Evolutionary conservation across 1,284 basidiomycete species (phyloP), one percentile per base, ranked within the genome.

Genomic region (Melampsora occidentalis): DNA sequence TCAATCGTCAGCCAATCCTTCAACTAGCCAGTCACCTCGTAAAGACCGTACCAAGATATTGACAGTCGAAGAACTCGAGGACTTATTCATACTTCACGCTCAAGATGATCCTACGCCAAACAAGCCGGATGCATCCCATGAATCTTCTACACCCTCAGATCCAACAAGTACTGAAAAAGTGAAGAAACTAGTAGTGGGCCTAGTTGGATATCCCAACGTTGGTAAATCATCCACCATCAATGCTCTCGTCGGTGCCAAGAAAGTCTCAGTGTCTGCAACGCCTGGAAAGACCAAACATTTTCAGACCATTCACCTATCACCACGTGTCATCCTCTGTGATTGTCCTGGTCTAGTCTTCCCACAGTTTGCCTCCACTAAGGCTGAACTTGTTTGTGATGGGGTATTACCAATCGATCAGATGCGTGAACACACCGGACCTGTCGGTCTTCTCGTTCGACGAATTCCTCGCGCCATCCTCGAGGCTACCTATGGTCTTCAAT

Each of bases 211-310:
- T 82, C 87, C 87, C 57, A 88, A 88, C 81, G 87, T 88, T 79
- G 87, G 87, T 78, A 88, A 88, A 82, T 87, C 87, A 16, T 86
- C 85, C 31, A 86, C 87, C 18, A 86, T 88, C 84, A 88, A 88
- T 81, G 86, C 87, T 7, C 83, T 88, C 2, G 84, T 88, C 35
- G 87, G 87, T 20, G 83, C 86, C 63, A 97, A 98, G 86, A 97
- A 95, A 86, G 96, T 98, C 78, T 96, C 93, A 80, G 96, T 97
- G 9, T 98, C 95, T 1, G 90, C 94, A 0, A 99, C 96, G 0
- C 97, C 97, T 0, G 95, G 97, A 79, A 98, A 99, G 84, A 99
- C 97, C 39, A 99, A 99, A 83, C 97, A 99, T 84, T 98, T 99
- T 86, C 97, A 99, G 84, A 99, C 97, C 0, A 94, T 98, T 79